Conservation (phyloP, 495 filamentous ascomycete genomes). For the Penicillium subrubescens region DNA sequence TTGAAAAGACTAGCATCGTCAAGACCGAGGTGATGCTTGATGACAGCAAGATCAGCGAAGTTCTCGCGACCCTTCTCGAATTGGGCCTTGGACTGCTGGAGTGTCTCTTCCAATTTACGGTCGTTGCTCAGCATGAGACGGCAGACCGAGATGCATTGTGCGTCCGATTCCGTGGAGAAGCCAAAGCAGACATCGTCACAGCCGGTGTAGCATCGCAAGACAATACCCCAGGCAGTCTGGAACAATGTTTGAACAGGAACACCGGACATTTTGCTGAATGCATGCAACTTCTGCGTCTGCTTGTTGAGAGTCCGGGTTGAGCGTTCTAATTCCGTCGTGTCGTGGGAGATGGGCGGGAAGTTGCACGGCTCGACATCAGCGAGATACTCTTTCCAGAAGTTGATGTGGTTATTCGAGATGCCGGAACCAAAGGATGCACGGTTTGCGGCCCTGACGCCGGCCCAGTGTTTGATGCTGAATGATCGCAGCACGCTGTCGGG, state of each 20-base stretch:
- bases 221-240: constrained; percentile 56
- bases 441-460: constrained; percentile 8
- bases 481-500: constrained; percentile 13
- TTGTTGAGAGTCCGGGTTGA: constrained; percentile 27
- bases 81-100: constrained; percentile 40
- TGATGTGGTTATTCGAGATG: constrained; percentile 28
- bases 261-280: constrained; percentile 35
- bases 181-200: constrained; percentile 60
- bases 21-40: constrained; percentile 42
- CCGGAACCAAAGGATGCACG: constrained; percentile 8
- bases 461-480: constrained; percentile 24
- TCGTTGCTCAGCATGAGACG: constrained; percentile 41
- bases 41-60: constrained; percentile 38
- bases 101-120: constrained; percentile 32
- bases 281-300: constrained; percentile 35
- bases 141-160: constrained; percentile 30
- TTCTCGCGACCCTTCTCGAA: constrained; percentile 37
- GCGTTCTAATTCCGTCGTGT: constrained; percentile 2
- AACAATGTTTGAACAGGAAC: constrained; percentile 38
- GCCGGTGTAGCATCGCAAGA: constrained; percentile 55
- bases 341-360: constrained; percentile 47
- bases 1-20: constrained; percentile 52
- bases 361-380: constrained; percentile 53
- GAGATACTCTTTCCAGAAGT: constrained; percentile 57
- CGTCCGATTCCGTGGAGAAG: constrained; percentile 35